Evolutionary conservation across 164 flowering plant genomes (phyloP), one percentile per base, ranked within the genome.

Genomic region (Houttuynia cordata): DNA sequence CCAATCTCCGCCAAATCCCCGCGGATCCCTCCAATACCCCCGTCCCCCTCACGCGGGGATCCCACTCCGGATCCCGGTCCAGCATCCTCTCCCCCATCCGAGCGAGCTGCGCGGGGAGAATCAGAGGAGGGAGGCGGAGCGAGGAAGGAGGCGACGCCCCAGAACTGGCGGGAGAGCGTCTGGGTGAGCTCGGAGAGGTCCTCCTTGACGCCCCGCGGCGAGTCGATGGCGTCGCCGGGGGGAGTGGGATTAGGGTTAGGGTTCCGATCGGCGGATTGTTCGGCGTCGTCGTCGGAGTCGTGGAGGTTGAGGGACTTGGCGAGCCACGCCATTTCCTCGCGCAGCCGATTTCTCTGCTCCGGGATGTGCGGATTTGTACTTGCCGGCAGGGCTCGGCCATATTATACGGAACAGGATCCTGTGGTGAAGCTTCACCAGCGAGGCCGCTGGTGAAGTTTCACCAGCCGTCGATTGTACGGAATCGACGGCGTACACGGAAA

Each of bases 91-190:
- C 2, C 6, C 37, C 4, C 4, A 30, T 30, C 37, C 37, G 37
- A n/a, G 37, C 37, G 37, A 6, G 34, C n/a, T n/a, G 53, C 51
- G 0, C 64, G 70, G 58, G 63, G 64, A 64, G 59, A 65, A 41
- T 68, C 70, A 14, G 77, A 68, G 15, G 39, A 45, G 1, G 70
- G 68, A 20, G 85, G 86, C 15, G 97, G 97, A 20, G 96, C 96
- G 40, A 92, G 86, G 62, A 92, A 89, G 3, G 84, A 76, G 18
- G 96, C 96, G 15, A 89, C 93, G 24, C 96, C 96, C 88, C 88
- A 83, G 6, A 87, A 64, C 67, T 87, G 96, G 53, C 96, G 93
- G 37, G 87, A 79, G 59, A 92, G 75, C 72, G 89, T 76, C 72
- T 89, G 80, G 56, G 67, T 81, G 56, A 92, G 62, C 56, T 87